phyloP scores from a whole-genome alignment of 257 asterid genomes.

The Jacaranda copaia region DNA sequence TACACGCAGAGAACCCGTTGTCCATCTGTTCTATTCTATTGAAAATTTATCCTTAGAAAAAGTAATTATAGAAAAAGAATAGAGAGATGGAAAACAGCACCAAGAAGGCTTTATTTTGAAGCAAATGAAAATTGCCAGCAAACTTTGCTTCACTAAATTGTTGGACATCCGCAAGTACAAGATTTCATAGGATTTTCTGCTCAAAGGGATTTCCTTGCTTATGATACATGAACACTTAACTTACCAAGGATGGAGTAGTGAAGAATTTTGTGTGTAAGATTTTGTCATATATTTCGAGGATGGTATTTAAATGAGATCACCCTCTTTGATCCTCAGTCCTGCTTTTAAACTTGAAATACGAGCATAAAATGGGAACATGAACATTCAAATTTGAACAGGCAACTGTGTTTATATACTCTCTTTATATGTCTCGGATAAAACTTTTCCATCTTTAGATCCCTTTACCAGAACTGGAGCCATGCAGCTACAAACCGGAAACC shows the following conservation, averaged over 20 bases:
- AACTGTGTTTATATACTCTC: no score
- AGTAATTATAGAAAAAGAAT: neutral
- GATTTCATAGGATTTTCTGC: neutral
- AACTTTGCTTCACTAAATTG: neutral
- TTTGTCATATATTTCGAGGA: no score
- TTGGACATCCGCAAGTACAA: neutral
- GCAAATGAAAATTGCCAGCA: neutral
- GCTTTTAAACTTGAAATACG: no score
- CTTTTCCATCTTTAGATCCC: neutral
- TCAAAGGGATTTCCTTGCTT: no score
- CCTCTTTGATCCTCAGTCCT: no score
- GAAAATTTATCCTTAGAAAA: neutral
- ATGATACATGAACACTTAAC: neutral
- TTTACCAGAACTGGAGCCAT: neutral
- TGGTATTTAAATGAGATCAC: no score
- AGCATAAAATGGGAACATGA: no score
- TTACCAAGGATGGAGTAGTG: no score
- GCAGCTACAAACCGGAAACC: neutral
- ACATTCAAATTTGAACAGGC: no score
- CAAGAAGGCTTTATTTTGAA: slow-evolving; percentile 10
- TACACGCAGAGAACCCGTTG: neutral
- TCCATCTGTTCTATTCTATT: neutral
- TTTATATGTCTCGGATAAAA: no score
- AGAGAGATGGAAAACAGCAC: neutral
- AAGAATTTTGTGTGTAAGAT: no score